Base-by-base conservation (phyloP, 106 monocot genomes). In the Platanthera zijinensis region DNA sequence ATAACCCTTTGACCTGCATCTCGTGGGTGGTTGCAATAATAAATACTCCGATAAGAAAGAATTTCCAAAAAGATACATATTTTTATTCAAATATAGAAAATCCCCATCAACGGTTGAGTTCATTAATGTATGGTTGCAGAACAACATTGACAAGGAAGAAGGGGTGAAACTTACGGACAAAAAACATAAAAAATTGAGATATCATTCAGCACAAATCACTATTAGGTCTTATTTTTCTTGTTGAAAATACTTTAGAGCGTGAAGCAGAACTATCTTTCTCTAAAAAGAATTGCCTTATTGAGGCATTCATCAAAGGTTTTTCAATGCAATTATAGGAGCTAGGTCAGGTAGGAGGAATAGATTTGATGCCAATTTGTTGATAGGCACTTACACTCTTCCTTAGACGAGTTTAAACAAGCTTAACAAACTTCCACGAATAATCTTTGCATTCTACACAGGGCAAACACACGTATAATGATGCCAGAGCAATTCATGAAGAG, bases 1-100 rank as follows among this genome's bases (percentile, higher is more conserved):
- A 99, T 82, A 50, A 99, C 92, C 83, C 84, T 94, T 39, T 94
- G 91, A 45, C 97, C 97, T 99, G 86, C 76, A 85, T 57, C 61
- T 80, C 68, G 72, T 53, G 72, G 47, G 48, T 3, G 50, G 51
- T 15, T 51, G 2, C 7, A 70, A 72, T 18, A 72, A 51, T 51
- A 51, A 50, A 72, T 7, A 50, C 1, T 10, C 21, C 22, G 51
- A 6, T 17, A 72, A 18, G n/a, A 48, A 48, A 17, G 22, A 70
- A 12, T 67, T 12, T 11, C 46, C 50, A 51, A 77, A 45, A 77
- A 50, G 5, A 66, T 14, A 74, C 51, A 32, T 3, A 25, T 66
- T 19, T 30, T 32, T 3, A 66, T 39, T 9, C 66, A 32, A 12
- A 30, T 66, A 66, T 66, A 66, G 30, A 11, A 66, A 66, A 30